Percentiles rank a stretch among this genome's conserved stretches.
These are phyloP conservation scores for Xylariomycetidae sp. DNA, from an alignment of 2,329 filamentous ascomycete genomes.

Conservation along the genomic window DNA sequence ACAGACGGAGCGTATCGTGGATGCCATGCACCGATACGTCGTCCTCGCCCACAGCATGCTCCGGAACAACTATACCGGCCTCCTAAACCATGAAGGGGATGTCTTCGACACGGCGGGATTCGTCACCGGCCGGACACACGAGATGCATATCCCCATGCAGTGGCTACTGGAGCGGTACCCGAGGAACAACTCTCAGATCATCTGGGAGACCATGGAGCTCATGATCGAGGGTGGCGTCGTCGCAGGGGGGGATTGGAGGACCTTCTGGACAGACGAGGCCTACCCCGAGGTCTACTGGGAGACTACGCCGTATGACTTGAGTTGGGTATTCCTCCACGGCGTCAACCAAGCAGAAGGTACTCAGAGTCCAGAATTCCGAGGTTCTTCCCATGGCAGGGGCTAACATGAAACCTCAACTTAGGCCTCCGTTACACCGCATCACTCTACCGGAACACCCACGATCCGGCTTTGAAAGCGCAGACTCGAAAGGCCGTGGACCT, in stretches of 20 bases:
- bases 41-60: slow-evolving; percentile 47
- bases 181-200: slow-evolving; percentile 22
- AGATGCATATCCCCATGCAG: slow-evolving; percentile 32
- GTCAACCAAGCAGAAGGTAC: slow-evolving; percentile 35
- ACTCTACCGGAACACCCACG: slow-evolving; percentile 30
- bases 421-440: slow-evolving; percentile 31
- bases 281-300: slow-evolving; percentile 16
- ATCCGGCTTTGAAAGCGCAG: slow-evolving; percentile 22
- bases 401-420: slow-evolving; percentile 5
- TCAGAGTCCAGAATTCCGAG: too few species aligned
- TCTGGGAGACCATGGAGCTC: slow-evolving; percentile 33
- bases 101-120: slow-evolving; percentile 29
- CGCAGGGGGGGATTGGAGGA: slow-evolving; percentile 25
- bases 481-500: slow-evolving; percentile 28
- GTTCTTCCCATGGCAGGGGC: too few species aligned
- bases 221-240: slow-evolving; percentile 32
- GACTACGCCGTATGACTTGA: slow-evolving; percentile 19
- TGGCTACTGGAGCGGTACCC: slow-evolving; percentile 29
- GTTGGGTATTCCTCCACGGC: slow-evolving; percentile 31
- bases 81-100: slow-evolving; percentile 36
- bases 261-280: slow-evolving; percentile 21
- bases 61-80: slow-evolving; percentile 42
- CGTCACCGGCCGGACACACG: slow-evolving; percentile 29
- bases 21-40: slow-evolving; percentile 42
- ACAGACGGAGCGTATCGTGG: slow-evolving; percentile 35